Percentiles rank a stretch among this genome's conserved stretches.
phyloP scores from a whole-genome alignment of 208 protist species.

The Tritrichomonas foetus region DNA sequence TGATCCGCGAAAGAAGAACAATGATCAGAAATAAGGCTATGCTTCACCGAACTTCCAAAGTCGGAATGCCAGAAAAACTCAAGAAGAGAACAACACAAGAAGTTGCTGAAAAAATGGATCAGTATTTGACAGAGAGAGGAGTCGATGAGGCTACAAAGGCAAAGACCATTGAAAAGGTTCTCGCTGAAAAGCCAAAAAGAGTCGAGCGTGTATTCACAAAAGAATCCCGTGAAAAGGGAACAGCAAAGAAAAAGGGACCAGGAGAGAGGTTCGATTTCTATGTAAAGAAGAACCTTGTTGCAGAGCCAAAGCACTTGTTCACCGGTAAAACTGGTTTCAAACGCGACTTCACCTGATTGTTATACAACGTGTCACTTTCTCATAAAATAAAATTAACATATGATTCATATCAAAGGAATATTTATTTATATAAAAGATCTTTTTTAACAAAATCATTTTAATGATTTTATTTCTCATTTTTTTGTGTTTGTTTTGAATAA shows the following conservation, averaged over 20 bases:
- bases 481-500: too few relatives aligned
- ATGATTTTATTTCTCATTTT: too few relatives aligned
- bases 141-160: not conserved
- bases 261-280: constrained; percentile 9
- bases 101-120: not conserved
- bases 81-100: not conserved
- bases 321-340: constrained; percentile 18
- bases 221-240: not conserved
- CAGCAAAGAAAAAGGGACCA: not conserved
- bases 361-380: too few relatives aligned
- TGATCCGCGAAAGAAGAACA: not conserved
- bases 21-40: not conserved
- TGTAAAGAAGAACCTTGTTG: not conserved
- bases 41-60: not conserved
- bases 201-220: not conserved
- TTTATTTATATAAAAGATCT: too few relatives aligned
- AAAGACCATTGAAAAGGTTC: not conserved
- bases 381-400: too few relatives aligned
- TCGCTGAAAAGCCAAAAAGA: not conserved
- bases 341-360: not conserved
- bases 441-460: too few relatives aligned
- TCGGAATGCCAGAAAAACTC: not conserved
- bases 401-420: too few relatives aligned
- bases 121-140: not conserved
- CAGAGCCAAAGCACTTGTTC: constrained; percentile 22